Base-by-base conservation (phyloP, 305 asterid species). In the Caryopteris hybrid region DNA sequence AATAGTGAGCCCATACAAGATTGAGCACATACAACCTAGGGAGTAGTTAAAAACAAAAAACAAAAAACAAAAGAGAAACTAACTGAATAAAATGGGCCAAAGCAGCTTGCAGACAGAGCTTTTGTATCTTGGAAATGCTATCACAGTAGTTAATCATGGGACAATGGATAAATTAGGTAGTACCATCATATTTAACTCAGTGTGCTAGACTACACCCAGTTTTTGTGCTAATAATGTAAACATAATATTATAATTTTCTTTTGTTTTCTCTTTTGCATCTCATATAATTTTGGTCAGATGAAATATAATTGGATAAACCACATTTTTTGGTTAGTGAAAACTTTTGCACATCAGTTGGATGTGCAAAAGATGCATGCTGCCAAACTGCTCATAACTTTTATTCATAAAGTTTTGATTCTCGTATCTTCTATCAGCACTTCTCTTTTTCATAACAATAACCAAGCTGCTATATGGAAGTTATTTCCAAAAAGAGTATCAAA, bases 311-410 rank as follows among this genome's bases (percentile, higher is more conserved):
- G 22, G 56, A 38, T 42, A 39, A 25, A 31, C 41, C 31, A 22
- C 41, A 20, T 42, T 27, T 34, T 56, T 63, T 70, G 39, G 39
- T 69, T 61, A 67, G 20, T 21, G 13, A 21, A 18, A 45, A n/a
- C 23, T n/a, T 53, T 57, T 52, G 16, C 54, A 31, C 71, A 74
- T 54, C 17, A 52, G 25, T 52, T 52, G 53, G 53, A 25, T 48
- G 8, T 17, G n/a, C n/a, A n/a, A n/a, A n/a, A n/a, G n/a, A n/a
- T n/a, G n/a, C n/a, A n/a, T n/a, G n/a, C n/a, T n/a, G n/a, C n/a
- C n/a, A n/a, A n/a, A n/a, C n/a, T n/a, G n/a, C n/a, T n/a, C n/a
- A n/a, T n/a, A n/a, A n/a, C n/a, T n/a, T n/a, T n/a, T n/a, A n/a
- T n/a, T n/a, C n/a, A n/a, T n/a, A n/a, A n/a, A n/a, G n/a, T n/a